Percentiles rank a stretch among this genome's conserved stretches.
These are phyloP conservation scores for Cladorrhinum sp. DNA, from an alignment of 2,329 filamentous ascomycete genomes.

Conservation along the genomic window DNA sequence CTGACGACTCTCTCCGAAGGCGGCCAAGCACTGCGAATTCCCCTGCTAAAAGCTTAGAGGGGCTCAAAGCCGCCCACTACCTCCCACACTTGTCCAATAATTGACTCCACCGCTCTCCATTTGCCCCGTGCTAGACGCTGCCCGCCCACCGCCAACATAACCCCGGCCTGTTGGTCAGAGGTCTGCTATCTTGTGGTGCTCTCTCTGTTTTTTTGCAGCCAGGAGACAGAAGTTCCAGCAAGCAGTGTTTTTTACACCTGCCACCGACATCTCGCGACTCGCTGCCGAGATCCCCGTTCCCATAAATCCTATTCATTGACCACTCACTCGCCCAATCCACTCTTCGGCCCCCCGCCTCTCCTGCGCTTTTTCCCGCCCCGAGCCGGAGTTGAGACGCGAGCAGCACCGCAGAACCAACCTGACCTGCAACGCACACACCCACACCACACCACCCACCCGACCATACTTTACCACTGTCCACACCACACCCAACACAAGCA, in stretches of 20 bases:
- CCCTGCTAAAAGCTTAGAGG: constrained; percentile 9
- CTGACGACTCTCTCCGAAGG: background rate
- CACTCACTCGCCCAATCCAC: background rate
- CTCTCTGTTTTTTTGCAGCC: background rate
- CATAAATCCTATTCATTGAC: background rate
- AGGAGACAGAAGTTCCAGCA: background rate
- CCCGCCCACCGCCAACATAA: constrained; percentile 17
- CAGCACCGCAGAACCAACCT: constrained; percentile 3
- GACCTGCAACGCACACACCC: background rate
- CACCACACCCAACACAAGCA: background rate
- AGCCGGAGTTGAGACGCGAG: constrained; percentile 8
- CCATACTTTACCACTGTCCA: background rate
- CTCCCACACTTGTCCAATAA: constrained; percentile 12
- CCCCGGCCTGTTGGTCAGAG: constrained; percentile 5
- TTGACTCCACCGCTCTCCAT: constrained; percentile 23
- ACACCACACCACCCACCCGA: background rate
- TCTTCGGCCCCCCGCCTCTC: constrained; percentile 27
- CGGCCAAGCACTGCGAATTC: constrained; percentile 9
- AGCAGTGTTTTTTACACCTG: background rate
- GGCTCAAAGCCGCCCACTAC: constrained; percentile 18
- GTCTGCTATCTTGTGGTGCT: constrained; percentile 10
- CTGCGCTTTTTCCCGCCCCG: constrained; percentile 12
- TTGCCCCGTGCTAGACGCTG: constrained; percentile 16
- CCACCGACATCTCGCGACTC: constrained; percentile 7
- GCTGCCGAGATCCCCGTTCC: background rate